These are phyloP conservation scores for Phyllachora maydis DNA, from an alignment of 2,329 filamentous ascomycete species.

Conservation along the genomic window DNA sequence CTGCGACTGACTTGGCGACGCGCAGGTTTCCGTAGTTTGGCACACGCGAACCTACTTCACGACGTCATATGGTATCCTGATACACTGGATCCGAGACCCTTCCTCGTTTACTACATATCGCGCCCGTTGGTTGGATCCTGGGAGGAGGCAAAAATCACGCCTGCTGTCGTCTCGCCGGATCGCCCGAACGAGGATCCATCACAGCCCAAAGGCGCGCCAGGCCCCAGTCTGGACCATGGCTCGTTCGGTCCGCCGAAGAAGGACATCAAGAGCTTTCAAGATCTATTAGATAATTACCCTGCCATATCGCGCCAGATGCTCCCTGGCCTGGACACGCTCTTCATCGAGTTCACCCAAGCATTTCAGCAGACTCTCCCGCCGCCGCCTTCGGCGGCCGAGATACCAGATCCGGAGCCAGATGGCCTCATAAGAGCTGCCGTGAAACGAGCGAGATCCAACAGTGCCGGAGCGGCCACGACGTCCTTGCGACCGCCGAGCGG, in stretches of 20 bases:
- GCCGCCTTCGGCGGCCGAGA: constrained; percentile 39
- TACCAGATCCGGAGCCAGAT: constrained; percentile 35
- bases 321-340: constrained; percentile 68
- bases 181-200: constrained; percentile 10
- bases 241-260: constrained; percentile 49
- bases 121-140: constrained; percentile 67
- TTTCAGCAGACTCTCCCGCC: constrained; percentile 71
- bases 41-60: constrained; percentile 68
- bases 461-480: constrained; percentile 11
- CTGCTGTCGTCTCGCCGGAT: constrained; percentile 34
- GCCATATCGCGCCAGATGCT: constrained; percentile 97
- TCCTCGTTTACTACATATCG: constrained; percentile 93
- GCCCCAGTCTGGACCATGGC: constrained; percentile 17
- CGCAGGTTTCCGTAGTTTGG: constrained; percentile 77
- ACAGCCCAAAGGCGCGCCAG: constrained; percentile 4
- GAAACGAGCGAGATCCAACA: constrained; percentile 32
- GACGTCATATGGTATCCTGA: constrained; percentile 82
- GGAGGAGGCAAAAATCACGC: constrained; percentile 53
- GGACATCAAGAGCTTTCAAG: constrained; percentile 76
- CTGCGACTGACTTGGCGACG: too few relatives aligned
- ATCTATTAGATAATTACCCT: constrained; percentile 77
- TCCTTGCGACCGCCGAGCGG: constrained; percentile 12
- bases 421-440: constrained; percentile 33
- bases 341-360: constrained; percentile 71
- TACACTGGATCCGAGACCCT: constrained; percentile 73